Percentiles rank a stretch among this genome's conserved stretches.
phyloP scores from a whole-genome alignment of 2,329 filamentous ascomycete genomes.

The Erysiphe pulchra region DNA sequence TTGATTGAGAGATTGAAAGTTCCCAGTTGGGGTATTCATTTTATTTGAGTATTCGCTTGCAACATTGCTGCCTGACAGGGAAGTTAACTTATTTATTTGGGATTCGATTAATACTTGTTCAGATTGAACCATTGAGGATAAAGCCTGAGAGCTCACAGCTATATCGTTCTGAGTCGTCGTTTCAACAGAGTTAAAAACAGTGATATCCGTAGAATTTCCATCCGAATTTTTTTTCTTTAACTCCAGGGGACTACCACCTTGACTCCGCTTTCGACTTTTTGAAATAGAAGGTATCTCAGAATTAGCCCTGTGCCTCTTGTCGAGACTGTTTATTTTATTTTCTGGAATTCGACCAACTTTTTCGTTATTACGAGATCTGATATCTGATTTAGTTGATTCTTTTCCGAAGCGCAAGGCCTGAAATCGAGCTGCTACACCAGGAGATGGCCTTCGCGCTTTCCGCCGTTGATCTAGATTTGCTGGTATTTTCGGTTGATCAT shows the following conservation, averaged over 20 bases:
- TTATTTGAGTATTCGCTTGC: constrained; percentile 19
- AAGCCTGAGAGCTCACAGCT: not conserved
- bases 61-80: constrained; percentile 24
- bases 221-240: not conserved
- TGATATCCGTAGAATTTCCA: not conserved
- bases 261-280: not conserved
- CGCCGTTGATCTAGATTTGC: constrained; percentile 4
- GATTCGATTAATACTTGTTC: not conserved
- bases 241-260: not conserved
- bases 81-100: not conserved
- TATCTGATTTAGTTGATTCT: constrained; percentile 5
- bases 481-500: constrained; percentile 2
- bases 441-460: constrained; percentile 29
- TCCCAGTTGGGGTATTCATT: not conserved
- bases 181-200: not conserved
- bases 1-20: constrained; percentile 12
- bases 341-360: constrained; percentile 45
- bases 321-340: constrained; percentile 41
- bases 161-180: not conserved
- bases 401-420: constrained; percentile 35
- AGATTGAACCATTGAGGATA: not conserved
- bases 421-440: constrained; percentile 36
- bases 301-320: constrained; percentile 36
- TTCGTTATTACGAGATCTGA: constrained; percentile 12
- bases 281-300: constrained; percentile 6